phyloP scores from a whole-genome alignment of 1,284 basidiomycete species.

The Microbotryum violaceum region DNA sequence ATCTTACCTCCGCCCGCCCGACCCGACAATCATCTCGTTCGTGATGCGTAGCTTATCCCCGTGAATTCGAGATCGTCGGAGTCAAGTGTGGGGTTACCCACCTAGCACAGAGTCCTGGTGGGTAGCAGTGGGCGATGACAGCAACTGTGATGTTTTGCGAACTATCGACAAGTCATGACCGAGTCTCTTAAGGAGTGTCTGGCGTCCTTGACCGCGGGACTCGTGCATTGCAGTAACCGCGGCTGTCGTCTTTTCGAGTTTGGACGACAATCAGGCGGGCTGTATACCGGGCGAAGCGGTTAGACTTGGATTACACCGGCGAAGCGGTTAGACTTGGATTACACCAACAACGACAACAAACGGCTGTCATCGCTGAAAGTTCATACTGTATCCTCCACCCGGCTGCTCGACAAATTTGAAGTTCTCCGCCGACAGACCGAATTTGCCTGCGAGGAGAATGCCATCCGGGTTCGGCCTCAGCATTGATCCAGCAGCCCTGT shows the following conservation, averaged over 20 bases:
- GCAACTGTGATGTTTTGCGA: too few species aligned
- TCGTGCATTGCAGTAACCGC: neutral
- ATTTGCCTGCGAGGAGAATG: constrained; percentile 31
- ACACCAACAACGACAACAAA: too few species aligned
- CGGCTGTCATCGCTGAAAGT: constrained; percentile 52
- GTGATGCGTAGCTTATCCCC: too few species aligned
- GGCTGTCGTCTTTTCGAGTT: neutral
- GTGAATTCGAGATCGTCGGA: too few species aligned
- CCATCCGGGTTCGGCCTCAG: neutral
- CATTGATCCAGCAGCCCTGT: constrained; percentile 11
- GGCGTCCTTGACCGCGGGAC: too few species aligned
- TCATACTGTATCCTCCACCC: constrained; percentile 80
- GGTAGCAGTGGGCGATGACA: neutral
- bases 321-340: too few species aligned
- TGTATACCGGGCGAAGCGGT: too few species aligned
- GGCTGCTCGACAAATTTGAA: constrained; percentile 83
- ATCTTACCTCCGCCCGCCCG: too few species aligned
- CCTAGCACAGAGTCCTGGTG: neutral
- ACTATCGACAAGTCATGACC: neutral
- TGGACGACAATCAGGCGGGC: neutral
- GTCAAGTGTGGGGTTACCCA: too few species aligned
- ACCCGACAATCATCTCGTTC: too few species aligned
- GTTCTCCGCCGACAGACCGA: constrained; percentile 43
- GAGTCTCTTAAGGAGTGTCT: too few species aligned
- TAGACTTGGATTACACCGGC: too few species aligned